Evolutionary conservation across 805 yeast species (phyloP), one percentile per base, ranked within the genome.

Genomic region (Saccharomyces kudriavzevii): DNA sequence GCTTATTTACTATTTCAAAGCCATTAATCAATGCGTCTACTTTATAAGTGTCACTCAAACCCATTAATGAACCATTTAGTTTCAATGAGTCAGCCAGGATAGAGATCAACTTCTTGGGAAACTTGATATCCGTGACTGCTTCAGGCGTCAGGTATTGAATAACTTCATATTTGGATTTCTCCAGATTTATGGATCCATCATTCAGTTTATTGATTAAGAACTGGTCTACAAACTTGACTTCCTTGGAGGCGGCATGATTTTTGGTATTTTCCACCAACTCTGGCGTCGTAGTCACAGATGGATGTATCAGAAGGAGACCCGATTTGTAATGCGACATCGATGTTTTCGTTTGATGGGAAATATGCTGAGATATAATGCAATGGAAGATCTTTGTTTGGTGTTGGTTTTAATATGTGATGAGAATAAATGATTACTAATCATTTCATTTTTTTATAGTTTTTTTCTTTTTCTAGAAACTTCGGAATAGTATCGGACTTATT

Each of bases 21-120:
- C 91, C 92, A 30, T 77, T 75, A 74, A 84, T 76, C 51, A 87
- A 73, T 26, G 83, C 91, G 60, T 84, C 85, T 52, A 88, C 66
- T 49, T 67, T 69, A 51, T 57, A 64, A 2, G 22, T 52, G 49
- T 68, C 68, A 72, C 73, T 57, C 73, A 82, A 76, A 8, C 89
- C 89, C 45, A 67, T 66, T 29, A 84, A 68, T 35, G 54, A 67
- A 25, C 88, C 88, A 24, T 70, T 73, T 6, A 62, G 58, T 47
- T 65, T 68, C 57, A 83, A 69, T 1, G 78, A 62, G 6, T 66
- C 66, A 58, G 61, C 70, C 5, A 84, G 59, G 30, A 71, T 66
- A 9, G 68, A 59, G 51, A 79, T 73, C 40, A 80, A 68, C 47
- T 70, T 66, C n/a, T 59, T 62, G 20, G 84, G 84, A 26, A 84